A percentile compares a stretch with the other conserved stretches of the same genome.
phyloP scores from a whole-genome alignment of 768 basidiomycete species.

The Leccinum rimulosum region DNA sequence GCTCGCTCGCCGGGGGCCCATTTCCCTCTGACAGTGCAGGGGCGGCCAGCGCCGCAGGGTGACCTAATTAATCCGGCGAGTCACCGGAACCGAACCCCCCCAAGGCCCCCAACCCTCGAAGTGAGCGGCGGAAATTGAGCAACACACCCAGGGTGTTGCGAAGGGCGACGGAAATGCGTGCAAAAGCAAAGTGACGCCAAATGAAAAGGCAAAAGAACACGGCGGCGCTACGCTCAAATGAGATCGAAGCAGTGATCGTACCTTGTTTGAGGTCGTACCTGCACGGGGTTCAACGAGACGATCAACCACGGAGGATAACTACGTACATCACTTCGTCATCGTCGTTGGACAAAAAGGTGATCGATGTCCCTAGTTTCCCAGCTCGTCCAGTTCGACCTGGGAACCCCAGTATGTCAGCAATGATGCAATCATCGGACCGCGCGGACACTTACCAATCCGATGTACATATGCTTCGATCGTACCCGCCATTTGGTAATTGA shows the following conservation, averaged over 20 bases:
- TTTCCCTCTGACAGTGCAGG: neutral
- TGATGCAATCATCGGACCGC: neutral
- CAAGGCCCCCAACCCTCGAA: neutral
- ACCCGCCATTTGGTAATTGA: constrained; percentile 97
- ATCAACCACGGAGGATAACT: constrained; percentile 8
- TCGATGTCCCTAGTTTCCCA: constrained; percentile 89
- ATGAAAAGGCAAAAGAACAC: neutral
- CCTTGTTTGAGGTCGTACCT: constrained; percentile 97
- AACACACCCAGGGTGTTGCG: neutral
- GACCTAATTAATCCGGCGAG: neutral
- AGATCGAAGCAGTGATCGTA: constrained; percentile 29
- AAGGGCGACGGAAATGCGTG: constrained; percentile 6
- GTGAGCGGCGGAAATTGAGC: constrained; percentile 12
- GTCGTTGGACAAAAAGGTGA: constrained; percentile 95
- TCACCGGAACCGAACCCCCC: constrained; percentile 7
- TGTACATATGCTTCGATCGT: constrained; percentile 98
- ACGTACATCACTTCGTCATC: constrained; percentile 96
- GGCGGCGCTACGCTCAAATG: neutral
- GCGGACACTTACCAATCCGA: constrained; percentile 71
- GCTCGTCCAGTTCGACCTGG: constrained; percentile 97
- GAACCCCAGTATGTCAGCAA: constrained; percentile 2
- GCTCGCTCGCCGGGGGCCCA: neutral
- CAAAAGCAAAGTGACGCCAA: neutral
- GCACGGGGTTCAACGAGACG: constrained; percentile 11
- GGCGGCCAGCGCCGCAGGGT: neutral